These are phyloP conservation scores for Leucosporidium yakuticum DNA, from an alignment of 768 basidiomycete species.

Conservation along the genomic window DNA sequence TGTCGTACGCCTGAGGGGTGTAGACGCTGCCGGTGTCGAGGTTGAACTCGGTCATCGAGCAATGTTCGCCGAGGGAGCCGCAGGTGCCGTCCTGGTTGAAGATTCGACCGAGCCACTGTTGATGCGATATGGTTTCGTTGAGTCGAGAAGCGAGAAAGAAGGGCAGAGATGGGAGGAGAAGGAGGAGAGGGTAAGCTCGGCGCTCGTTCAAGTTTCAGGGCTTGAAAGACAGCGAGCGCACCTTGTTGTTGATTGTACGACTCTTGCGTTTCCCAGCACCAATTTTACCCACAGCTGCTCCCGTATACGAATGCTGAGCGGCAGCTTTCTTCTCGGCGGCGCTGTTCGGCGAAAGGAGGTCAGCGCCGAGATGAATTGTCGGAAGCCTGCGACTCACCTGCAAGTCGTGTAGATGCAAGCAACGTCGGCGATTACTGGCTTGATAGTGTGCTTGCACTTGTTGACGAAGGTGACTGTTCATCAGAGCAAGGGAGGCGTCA, in stretches of 20 bases:
- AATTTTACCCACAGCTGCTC: not conserved
- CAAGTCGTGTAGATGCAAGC: constrained; percentile 8
- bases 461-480: constrained; percentile 43
- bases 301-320: not conserved
- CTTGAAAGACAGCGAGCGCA: not conserved
- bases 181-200: too few species aligned
- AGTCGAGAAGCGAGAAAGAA: not conserved
- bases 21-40: constrained; percentile 38
- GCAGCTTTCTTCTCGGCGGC: not conserved
- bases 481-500: too few species aligned
- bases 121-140: not conserved
- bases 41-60: constrained; percentile 48
- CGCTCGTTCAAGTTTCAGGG: too few species aligned
- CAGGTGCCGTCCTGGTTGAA: constrained; percentile 47
- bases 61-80: constrained; percentile 46
- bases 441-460: constrained; percentile 42
- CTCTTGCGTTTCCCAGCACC: not conserved
- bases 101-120: constrained; percentile 18
- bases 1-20: constrained; percentile 47
- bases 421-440: constrained; percentile 46
- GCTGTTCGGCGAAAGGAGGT: not conserved
- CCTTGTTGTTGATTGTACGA: not conserved
- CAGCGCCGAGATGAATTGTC: not conserved
- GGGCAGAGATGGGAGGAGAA: too few species aligned
- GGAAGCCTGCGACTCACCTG: not conserved